phyloP scores from a whole-genome alignment of 768 basidiomycete species.

The Hygrocybe punicea region DNA sequence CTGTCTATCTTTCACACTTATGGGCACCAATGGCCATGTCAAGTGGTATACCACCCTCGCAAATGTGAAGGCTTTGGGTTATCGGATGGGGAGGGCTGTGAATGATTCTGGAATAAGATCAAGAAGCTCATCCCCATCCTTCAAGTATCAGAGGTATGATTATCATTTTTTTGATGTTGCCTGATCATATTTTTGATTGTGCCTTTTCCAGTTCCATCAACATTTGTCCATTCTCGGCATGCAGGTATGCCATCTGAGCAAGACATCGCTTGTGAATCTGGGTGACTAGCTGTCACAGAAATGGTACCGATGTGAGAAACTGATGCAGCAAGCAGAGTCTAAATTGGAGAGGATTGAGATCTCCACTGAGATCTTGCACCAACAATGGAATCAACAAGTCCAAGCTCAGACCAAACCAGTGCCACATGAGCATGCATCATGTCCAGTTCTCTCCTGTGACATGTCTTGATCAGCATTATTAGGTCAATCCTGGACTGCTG shows the following conservation, averaged over 20 bases:
- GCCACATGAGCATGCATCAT: not conserved
- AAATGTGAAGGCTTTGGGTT: constrained; percentile 30
- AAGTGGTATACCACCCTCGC: constrained; percentile 36
- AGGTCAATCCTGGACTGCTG: not conserved
- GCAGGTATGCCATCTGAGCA: not conserved
- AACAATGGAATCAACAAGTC: not conserved
- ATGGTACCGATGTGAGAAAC: not conserved
- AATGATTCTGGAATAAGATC: constrained; percentile 29
- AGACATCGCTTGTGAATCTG: not conserved
- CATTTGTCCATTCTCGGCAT: not conserved
- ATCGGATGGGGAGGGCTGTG: constrained; percentile 30
- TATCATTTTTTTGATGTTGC: not conserved
- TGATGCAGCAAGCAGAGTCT: not conserved
- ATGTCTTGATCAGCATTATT: not conserved
- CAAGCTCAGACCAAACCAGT: not conserved
- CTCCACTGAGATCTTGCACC: not conserved
- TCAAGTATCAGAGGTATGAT: not conserved
- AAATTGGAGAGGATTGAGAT: not conserved
- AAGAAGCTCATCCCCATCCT: constrained; percentile 8
- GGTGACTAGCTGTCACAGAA: not conserved
- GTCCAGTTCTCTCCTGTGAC: no score
- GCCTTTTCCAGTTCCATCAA: not conserved
- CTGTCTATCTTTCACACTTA: constrained; percentile 19
- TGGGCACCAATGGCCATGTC: constrained; percentile 41
- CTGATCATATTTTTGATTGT: not conserved